phyloP scores from a whole-genome alignment of 1,284 basidiomycete genomes.

The Cutaneotrichosporon spelunceum region DNA sequence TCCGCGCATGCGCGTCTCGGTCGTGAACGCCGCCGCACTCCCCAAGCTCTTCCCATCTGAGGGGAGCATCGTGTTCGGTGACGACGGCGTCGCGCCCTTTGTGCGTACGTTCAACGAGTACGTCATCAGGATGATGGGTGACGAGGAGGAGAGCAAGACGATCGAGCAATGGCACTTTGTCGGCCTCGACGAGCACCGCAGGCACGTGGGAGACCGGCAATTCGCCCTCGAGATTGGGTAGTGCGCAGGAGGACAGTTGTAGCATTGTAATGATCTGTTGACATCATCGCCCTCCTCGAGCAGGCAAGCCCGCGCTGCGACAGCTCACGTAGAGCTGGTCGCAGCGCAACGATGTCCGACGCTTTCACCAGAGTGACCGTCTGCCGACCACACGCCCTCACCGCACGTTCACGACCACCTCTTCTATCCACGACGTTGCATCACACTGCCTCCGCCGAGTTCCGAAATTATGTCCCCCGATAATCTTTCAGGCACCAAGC shows the following conservation, averaged over 20 bases:
- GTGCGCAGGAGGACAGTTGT: neutral
- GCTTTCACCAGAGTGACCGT: too few relatives aligned
- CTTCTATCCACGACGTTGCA: too few relatives aligned
- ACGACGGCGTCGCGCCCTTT: neutral
- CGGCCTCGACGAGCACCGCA: neutral
- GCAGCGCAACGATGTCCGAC: too few relatives aligned
- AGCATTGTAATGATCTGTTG: neutral
- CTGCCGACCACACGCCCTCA: too few relatives aligned
- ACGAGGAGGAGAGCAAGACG: neutral
- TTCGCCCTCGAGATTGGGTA: constrained; percentile 1
- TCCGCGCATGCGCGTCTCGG: neutral
- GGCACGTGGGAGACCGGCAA: neutral
- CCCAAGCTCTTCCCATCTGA: neutral
- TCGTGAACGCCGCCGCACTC: constrained; percentile 1
- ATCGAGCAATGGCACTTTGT: neutral
- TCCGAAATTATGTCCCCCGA: too few relatives aligned
- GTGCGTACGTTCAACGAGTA: neutral
- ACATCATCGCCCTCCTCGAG: neutral
- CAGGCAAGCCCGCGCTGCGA: too few relatives aligned
- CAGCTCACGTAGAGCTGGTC: too few relatives aligned
- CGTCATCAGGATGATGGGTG: neutral
- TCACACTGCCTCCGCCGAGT: too few relatives aligned
- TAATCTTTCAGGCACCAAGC: neutral
- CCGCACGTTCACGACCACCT: too few relatives aligned
- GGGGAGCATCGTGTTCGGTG: constrained; percentile 2